Evolutionary conservation across 805 yeast species (phyloP), one percentile per base, ranked within the genome.

Genomic region (Candida adriatica): DNA sequence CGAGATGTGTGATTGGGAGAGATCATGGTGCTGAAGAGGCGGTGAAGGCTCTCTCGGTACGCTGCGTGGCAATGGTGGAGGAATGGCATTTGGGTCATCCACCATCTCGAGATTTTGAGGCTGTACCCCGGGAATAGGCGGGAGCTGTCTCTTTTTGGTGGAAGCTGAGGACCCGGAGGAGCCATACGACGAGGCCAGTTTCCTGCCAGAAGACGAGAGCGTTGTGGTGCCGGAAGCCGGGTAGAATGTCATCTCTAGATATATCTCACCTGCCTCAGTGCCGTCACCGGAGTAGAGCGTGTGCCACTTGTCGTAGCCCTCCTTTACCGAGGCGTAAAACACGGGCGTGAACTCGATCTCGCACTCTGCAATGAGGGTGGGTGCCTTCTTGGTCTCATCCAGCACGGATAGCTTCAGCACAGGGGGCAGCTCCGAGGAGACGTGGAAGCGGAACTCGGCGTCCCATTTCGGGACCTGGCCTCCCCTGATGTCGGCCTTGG

Each of bases 401-500:
- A 87, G 72, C 1, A 87, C 76, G 23, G 83, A 84, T 3, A 92
- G 62, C 39, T 75, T 74, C 59, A 92, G 55, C 0, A 66, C 38
- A 2, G 86, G 80, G 30, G 69, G 74, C 17, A 79, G 65, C 22
- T 78, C 81, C 6, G 82, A 68, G 2, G 76, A 66, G 16, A 85
- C 62, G 23, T 70, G 70, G 49, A 82, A 84, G 43, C 84, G 62
- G 35, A 81, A 64, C 41, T 83, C 86, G 38, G 76, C 76, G 38
- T 84, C 78, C 85, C 96, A 92, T 14, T 66, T 72, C 1, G 98
- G 98, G 5, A 84, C 81, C 53, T 92, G 98, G 2, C 98, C 98
- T 1, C 95, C 98, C 43, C 97, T 62, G 31, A 73, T 70, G 37
- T 83, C 76, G 0, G 85, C 69, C 21, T 75, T 77, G 1, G 96